Evolutionary conservation across 2,329 filamentous ascomycete genomes (phyloP).

Genomic region (Didymellaceae sp.): DNA sequence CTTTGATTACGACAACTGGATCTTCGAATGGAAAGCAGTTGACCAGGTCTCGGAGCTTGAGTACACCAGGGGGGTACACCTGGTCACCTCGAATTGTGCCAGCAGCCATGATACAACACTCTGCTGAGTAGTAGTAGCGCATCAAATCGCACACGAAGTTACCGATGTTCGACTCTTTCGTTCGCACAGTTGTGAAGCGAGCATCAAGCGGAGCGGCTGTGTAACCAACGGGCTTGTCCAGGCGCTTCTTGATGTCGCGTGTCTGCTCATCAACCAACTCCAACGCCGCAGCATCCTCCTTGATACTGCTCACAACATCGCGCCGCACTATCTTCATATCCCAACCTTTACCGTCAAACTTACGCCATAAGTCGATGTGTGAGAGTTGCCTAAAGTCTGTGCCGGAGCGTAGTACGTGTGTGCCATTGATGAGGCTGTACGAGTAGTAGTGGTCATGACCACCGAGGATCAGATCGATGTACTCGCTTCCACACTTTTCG

Average conservation of each 20-base stretch:
- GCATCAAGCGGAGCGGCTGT: constrained; percentile 83
- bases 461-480: constrained; percentile 85
- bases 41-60: constrained; percentile 81
- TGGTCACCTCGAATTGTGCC: constrained; percentile 63
- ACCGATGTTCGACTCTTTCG: constrained; percentile 80
- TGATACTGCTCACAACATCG: constrained; percentile 73
- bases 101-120: constrained; percentile 61
- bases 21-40: constrained; percentile 94
- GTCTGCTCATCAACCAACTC: constrained; percentile 73
- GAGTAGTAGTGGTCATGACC: constrained; percentile 91
- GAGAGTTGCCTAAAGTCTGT: constrained; percentile 93
- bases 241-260: constrained; percentile 73
- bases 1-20: constrained; percentile 77
- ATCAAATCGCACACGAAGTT: constrained; percentile 95
- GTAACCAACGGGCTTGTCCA: constrained; percentile 81
- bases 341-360: constrained; percentile 65
- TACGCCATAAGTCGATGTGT: constrained; percentile 79
- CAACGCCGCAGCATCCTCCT: constrained; percentile 66
- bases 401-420: constrained; percentile 84
- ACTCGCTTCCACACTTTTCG: constrained; percentile 69
- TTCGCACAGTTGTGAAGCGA: constrained; percentile 81
- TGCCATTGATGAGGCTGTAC: constrained; percentile 77
- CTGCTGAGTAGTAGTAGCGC: constrained; percentile 79
- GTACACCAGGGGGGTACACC: constrained; percentile 80
- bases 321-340: constrained; percentile 78